A percentile compares a stretch with the other conserved stretches of the same genome.
Conservation (phyloP, 345 rosid species). For the Corymbia maculata region DNA sequence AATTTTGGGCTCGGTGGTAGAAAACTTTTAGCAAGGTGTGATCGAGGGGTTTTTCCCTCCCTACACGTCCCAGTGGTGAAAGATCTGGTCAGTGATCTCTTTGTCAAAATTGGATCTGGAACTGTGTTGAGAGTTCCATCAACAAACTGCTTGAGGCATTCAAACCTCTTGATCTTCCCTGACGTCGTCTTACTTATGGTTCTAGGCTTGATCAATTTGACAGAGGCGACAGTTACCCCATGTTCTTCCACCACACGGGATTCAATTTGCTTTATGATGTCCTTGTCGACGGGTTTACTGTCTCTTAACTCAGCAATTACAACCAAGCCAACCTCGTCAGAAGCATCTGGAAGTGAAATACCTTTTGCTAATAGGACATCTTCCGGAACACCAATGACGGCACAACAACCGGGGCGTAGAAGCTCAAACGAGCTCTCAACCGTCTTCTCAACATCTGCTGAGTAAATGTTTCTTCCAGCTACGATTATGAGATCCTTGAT, state of each 20-base stretch:
- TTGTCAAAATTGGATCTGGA: constrained; percentile 27
- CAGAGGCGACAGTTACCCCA: constrained; percentile 37
- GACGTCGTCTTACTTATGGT: constrained; percentile 62
- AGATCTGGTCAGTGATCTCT: constrained; percentile 22
- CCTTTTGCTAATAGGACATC: constrained; percentile 52
- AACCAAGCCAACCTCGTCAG: constrained; percentile 57
- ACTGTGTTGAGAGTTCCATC: constrained; percentile 38
- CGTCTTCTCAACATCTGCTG: constrained; percentile 63
- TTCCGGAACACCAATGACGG: constrained; percentile 61
- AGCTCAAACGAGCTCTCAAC: constrained; percentile 48
- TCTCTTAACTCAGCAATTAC: constrained; percentile 65
- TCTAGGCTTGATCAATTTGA: constrained; percentile 50
- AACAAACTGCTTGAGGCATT: constrained; percentile 47
- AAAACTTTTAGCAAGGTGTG: constrained; percentile 12
- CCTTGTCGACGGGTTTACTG: constrained; percentile 28
- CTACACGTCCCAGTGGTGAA: constrained; percentile 39
- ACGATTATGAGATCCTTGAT: constrained; percentile 68
- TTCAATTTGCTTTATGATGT: constrained; percentile 26
- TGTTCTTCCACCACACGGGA: constrained; percentile 50
- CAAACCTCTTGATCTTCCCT: constrained; percentile 70
- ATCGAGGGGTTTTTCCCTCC: constrained; percentile 35
- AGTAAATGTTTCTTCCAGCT: constrained; percentile 63
- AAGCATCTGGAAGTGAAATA: constrained; percentile 36
- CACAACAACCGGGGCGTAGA: constrained; percentile 63
- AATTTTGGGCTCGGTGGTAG: constrained; percentile 10